Evolutionary conservation across 805 yeast genomes (phyloP), one percentile per base, ranked within the genome.

Genomic region (Lipomyces oligophaga): DNA sequence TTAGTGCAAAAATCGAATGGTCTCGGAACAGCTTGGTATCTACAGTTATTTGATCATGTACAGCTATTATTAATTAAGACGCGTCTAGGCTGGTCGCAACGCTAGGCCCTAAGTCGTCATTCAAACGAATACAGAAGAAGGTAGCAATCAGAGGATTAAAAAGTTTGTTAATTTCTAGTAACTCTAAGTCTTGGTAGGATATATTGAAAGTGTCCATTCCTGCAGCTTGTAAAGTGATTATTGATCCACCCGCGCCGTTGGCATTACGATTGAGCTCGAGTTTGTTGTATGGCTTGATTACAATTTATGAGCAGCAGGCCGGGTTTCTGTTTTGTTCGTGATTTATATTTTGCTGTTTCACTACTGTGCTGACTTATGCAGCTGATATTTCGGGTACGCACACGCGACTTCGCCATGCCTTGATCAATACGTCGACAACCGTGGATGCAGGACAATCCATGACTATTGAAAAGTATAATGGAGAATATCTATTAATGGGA

Each of bases 241-340:
- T 49, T 18, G 37, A 43, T 39, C 61, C 61, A 7, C 52, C 60
- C 8, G 57, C 52, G 34, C 61, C 61, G n/a, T 35, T 58, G 21
- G 61, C 61, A 10, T 49, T 58, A 5, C 52, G 61, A 8, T 50
- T 58, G 3, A 58, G 59, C 31, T 56, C 62, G n/a, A 48, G 39
- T 28, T 40, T 58, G 37, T 34, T 58, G 39, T 53, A 38, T 22
- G 61, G 61, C 5, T 42, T 55, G 6, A 47, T 51, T 26, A 39
- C 45, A 13, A 56, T 57, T 22, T 54, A 43, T 32, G 47, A 38
- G 25, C 61, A 58, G 44, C 57, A 58, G 31, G 27, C 43, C 1
- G 38, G 32, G 18, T 47, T 41, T 38, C n/a, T 45, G 11, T 24
- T 34, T 8, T 16, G 33, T 28, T 24, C 5, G 38, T 13, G 3